Evolutionary conservation across 148 eudicot genomes (phyloP).

Genomic region (Chenopodium album): DNA sequence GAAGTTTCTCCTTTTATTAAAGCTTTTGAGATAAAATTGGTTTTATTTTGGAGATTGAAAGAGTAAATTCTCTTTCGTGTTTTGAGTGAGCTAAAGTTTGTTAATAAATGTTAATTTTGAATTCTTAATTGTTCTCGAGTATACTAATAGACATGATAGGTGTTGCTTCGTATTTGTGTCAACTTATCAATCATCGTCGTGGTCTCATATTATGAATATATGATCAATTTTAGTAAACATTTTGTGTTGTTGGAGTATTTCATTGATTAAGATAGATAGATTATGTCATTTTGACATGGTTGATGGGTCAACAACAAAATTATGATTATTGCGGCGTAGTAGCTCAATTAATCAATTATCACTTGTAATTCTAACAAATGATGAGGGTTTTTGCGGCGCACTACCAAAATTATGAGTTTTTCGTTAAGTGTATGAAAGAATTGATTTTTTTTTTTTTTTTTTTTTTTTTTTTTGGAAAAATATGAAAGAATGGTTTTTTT

Average conservation of each 20-base stretch:
- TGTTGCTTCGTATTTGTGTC: background rate
- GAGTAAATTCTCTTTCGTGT: background rate
- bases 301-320: background rate
- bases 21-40: constrained; percentile 17
- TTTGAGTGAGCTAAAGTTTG: background rate
- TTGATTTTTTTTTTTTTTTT: no score
- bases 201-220: no score
- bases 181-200: background rate
- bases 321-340: background rate
- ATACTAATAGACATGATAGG: no score
- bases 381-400: background rate
- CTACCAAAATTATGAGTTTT: no score
- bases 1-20: constrained; percentile 3
- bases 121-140: no score
- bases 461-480: no score
- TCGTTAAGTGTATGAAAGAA: no score
- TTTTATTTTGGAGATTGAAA: constrained; percentile 14
- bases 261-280: background rate
- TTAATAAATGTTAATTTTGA: no score
- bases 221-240: background rate
- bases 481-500: no score
- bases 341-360: background rate
- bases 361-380: background rate
- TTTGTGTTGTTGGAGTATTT: background rate
- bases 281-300: background rate